Percentiles rank a stretch among this genome's conserved stretches.
phyloP scores from a whole-genome alignment of 768 basidiomycete genomes.

The Pholiota molesta region DNA sequence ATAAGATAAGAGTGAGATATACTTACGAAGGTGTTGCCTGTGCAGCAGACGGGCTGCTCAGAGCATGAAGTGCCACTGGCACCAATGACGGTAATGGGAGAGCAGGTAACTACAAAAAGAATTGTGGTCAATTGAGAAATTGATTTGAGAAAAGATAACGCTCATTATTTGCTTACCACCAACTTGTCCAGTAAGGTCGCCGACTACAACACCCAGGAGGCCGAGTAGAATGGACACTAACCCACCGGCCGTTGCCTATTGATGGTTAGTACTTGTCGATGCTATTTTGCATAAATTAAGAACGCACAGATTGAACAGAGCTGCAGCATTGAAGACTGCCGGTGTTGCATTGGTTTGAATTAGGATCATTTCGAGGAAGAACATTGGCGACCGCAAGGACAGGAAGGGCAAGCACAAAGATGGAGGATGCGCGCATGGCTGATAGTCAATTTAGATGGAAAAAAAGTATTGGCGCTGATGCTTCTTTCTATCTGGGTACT shows the following conservation, averaged over 20 bases:
- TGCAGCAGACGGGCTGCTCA: conserved; percentile 35
- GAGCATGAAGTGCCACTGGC: conserved; percentile 24
- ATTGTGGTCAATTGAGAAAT: conserved; percentile 2
- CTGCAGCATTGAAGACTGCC: conserved; percentile 33
- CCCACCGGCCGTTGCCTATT: conserved; percentile 17
- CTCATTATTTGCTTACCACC: conserved; percentile 18
- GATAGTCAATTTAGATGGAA: background rate
- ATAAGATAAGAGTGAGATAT: background rate
- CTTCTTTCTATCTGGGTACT: background rate
- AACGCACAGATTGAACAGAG: conserved; percentile 21
- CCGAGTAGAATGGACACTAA: conserved; percentile 20
- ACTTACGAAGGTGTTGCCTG: conserved; percentile 29
- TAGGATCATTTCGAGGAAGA: conserved; percentile 16
- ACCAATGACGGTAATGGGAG: conserved; percentile 32
- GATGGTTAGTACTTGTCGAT: background rate
- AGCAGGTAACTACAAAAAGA: conserved; percentile 28
- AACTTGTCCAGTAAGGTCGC: conserved; percentile 20
- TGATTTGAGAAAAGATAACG: too few species aligned
- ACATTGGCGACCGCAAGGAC: conserved; percentile 25
- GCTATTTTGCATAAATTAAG: background rate
- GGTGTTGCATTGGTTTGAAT: conserved; percentile 28
- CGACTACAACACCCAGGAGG: conserved; percentile 29
- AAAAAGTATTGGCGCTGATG: background rate
- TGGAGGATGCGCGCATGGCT: conserved; percentile 23
- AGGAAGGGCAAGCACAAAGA: conserved; percentile 25